Base-by-base conservation (phyloP, 78 protist species). In the Monosiga brevicollis region DNA sequence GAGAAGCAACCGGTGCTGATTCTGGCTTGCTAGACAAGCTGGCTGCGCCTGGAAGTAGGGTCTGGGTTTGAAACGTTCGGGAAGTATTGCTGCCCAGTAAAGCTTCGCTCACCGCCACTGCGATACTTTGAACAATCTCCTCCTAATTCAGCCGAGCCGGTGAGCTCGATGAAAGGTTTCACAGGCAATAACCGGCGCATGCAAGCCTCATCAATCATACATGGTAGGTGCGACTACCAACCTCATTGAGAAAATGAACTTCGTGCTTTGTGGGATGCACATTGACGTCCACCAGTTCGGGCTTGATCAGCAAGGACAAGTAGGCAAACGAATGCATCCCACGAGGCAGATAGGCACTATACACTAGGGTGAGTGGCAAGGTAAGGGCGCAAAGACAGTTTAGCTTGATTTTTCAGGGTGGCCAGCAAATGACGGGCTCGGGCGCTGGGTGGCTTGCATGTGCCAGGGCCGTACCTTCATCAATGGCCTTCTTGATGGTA, bases 241-340 rank as follows among this genome's bases (percentile, higher is more conserved):
- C 62, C 62, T 49, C 81, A 41, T 73, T 2, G 10, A 80, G 42
- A 23, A 73, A 73, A 26, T 79, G 73, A 62, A 85, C 82, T 87
- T 95, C 95, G 2, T 77, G 0, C 83, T 98, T 98, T 1, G 99
- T 96, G 49, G 99, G 99, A 83, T 97, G 99, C 42, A 97, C 97
- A 89, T 98, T 98, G 35, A 95, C 99, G 81, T 98, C 99, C 9
- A 98, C 87, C 34, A 49, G 29, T 15, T 86, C 72, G 1, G 97
- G 92, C 1, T 85, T 86, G 20, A 96, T 41, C 20, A 39, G 20
- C 85, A 98, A 34, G 26, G 85, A 11, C 1, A 98, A 35, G 49
- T 85, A 95, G 9, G 91, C 88, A 62, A 90, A 95, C 11, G 97
- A 96, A 75, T 93, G 89, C 15, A 87, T 73, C 15, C 87, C 76